Evolutionary conservation across 768 basidiomycete species (phyloP).

Genomic region (Lanmaoa pseudosensibilis): DNA sequence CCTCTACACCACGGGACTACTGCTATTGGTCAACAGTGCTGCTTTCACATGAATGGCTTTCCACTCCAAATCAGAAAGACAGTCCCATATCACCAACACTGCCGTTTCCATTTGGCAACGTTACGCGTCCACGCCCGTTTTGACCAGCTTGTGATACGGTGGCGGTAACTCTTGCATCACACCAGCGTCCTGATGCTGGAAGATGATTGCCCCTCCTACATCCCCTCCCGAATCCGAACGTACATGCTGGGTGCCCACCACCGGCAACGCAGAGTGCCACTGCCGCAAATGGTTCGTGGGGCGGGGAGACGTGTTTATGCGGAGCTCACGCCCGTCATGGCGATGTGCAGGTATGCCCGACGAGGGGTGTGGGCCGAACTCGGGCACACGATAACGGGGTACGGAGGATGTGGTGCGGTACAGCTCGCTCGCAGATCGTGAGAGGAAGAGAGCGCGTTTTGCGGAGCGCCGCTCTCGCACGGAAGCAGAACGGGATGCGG

Average conservation of each 20-base stretch:
- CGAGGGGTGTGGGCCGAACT: not conserved
- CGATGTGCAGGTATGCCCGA: not conserved
- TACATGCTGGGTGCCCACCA: not conserved
- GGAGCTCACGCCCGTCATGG: not conserved
- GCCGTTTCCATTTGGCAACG: not conserved
- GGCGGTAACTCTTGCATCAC: constrained; percentile 25
- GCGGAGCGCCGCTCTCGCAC: constrained; percentile 9
- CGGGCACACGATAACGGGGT: not conserved
- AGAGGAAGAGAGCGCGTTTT: constrained; percentile 14
- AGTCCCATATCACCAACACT: not conserved
- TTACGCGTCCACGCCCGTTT: not conserved
- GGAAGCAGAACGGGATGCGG: not conserved
- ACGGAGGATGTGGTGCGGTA: constrained; percentile 1
- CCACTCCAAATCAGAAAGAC: not conserved
- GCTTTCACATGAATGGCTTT: not conserved
- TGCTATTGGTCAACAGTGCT: not conserved
- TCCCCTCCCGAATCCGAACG: not conserved
- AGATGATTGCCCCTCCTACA: not conserved
- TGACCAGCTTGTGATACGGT: constrained; percentile 23
- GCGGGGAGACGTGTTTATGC: not conserved
- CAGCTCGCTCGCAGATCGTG: constrained; percentile 28
- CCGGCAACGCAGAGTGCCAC: constrained; percentile 21
- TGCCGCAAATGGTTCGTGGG: constrained; percentile 19
- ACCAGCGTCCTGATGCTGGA: constrained; percentile 22
- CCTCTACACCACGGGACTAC: not conserved